Conservation (phyloP, 192 early-diverging fungal genomes). For the Coemansia sp. region DNA sequence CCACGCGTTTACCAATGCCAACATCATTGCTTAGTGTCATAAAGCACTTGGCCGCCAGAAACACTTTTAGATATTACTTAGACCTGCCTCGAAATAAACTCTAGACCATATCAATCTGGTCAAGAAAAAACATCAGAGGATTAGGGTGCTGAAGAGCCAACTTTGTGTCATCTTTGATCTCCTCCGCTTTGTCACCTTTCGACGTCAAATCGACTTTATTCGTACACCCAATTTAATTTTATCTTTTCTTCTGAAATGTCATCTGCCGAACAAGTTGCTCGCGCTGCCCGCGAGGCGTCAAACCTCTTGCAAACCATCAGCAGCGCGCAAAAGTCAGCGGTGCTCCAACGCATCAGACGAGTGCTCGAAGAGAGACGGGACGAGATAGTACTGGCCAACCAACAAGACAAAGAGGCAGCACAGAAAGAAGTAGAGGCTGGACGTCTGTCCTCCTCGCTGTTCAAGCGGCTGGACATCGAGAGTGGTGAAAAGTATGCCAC, state of each 20-base stretch:
- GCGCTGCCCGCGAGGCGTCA: conserved; percentile 70
- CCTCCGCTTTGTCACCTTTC: background rate
- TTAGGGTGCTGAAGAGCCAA: background rate
- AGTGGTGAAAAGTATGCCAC: conserved; percentile 84
- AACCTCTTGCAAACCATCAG: conserved; percentile 71
- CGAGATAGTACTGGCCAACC: conserved; percentile 79
- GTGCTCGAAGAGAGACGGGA: conserved; percentile 66
- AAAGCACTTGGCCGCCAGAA: no score
- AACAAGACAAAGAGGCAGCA: conserved; percentile 72
- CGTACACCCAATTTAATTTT: background rate
- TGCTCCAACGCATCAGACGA: conserved; percentile 70
- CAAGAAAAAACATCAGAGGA: background rate
- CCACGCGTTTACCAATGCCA: no score
- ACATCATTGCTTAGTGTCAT: no score
- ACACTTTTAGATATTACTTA: no score
- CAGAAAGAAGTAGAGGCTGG: conserved; percentile 71
- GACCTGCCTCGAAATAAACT: no score
- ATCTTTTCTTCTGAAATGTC: background rate
- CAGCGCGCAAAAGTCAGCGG: conserved; percentile 75
- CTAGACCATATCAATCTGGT: no score
- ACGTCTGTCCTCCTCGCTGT: conserved; percentile 72
- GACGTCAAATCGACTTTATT: background rate
- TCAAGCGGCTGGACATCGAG: conserved; percentile 87
- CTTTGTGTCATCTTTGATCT: background rate
- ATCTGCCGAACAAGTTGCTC: conserved; percentile 46